Evolutionary conservation across 768 basidiomycete species (phyloP), one percentile per base, ranked within the genome.

Genomic region (Mycena maculata): DNA sequence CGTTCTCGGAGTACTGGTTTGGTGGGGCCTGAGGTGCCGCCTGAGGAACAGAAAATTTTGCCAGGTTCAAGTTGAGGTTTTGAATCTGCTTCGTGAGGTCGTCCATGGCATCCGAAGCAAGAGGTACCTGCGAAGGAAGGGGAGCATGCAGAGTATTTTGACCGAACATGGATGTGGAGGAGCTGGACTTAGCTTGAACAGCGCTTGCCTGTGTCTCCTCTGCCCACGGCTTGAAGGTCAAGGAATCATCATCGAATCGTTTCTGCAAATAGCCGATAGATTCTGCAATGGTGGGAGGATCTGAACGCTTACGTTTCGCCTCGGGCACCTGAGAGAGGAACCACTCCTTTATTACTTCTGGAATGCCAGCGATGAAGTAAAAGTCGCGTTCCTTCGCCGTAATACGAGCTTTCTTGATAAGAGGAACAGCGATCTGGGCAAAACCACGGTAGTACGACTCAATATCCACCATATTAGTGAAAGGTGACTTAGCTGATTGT

Each of bases 281-380:
- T 2, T 15, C 54, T 27, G 53, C 12, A 27, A 62, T 42, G 0
- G 50, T 10, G 9, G 69, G 69, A 42, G 65, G 65, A 42, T 38
- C 12, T 0, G 59, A 16, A 12, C 64, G 48, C 44, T 38, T 59
- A 55, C 49, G 53, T 1, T 58, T 66, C 11, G 12, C 4, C 27
- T 18, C 39, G 2, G 48, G 64, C 1, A 66, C 52, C n/a, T 66
- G 60, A 15, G 5, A 56, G 0, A 27, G 2, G 49, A 70, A 67
- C 69, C 69, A 67, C 1, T 66, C 69, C 8, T 66, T 66, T 27
- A 70, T 58, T 3, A 11, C 13, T 1, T 1, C 10, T 0, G 69
- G 65, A 10, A 70, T 22, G 0, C 65, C 55, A 0, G 41, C 8
- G 18, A 70, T 18, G 42, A 70, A 67, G 25, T 70, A 67, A n/a